Conservation (phyloP, 371 early-diverging fungal genomes). For the Circinella umbellata region DNA sequence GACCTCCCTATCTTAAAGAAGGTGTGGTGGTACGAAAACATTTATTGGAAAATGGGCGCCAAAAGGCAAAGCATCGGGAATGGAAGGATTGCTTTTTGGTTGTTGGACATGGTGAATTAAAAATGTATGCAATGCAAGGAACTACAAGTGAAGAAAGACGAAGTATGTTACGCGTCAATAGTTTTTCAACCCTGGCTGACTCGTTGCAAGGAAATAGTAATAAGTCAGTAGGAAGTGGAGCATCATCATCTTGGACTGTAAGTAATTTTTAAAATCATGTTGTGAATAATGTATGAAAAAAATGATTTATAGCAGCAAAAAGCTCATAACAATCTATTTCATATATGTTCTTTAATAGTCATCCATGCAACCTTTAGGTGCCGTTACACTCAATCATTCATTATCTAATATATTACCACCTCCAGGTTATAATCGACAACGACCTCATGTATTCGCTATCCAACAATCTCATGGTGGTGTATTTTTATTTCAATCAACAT, state of each 20-base stretch:
- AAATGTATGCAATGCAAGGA: slow-evolving; percentile 69
- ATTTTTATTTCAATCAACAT: slow-evolving; percentile 81
- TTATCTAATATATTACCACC: slow-evolving; percentile 82
- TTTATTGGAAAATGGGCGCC: slow-evolving; percentile 73
- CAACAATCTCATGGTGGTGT: slow-evolving; percentile 81
- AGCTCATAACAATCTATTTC: background rate
- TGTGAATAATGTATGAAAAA: too few species aligned
- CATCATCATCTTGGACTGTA: slow-evolving; percentile 19
- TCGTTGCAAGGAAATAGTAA: slow-evolving; percentile 14
- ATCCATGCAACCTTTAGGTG: slow-evolving; percentile 48
- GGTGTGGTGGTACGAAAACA: slow-evolving; percentile 89
- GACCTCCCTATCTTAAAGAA: slow-evolving; percentile 65
- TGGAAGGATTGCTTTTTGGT: slow-evolving; percentile 86
- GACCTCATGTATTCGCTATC: slow-evolving; percentile 86
- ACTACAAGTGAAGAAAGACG: slow-evolving; percentile 27
- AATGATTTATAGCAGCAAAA: too few species aligned
- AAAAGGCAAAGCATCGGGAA: slow-evolving; percentile 80
- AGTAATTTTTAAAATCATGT: background rate
- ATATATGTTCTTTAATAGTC: slow-evolving; percentile 4
- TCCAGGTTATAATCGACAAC: slow-evolving; percentile 79
- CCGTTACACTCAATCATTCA: slow-evolving; percentile 77
- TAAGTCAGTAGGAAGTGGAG: background rate
- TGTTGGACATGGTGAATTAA: slow-evolving; percentile 75
- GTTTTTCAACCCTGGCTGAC: slow-evolving; percentile 38
- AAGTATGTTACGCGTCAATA: slow-evolving; percentile 33